Base-by-base conservation (phyloP, 306 rosid genomes). In the Cucumis cinereus region DNA sequence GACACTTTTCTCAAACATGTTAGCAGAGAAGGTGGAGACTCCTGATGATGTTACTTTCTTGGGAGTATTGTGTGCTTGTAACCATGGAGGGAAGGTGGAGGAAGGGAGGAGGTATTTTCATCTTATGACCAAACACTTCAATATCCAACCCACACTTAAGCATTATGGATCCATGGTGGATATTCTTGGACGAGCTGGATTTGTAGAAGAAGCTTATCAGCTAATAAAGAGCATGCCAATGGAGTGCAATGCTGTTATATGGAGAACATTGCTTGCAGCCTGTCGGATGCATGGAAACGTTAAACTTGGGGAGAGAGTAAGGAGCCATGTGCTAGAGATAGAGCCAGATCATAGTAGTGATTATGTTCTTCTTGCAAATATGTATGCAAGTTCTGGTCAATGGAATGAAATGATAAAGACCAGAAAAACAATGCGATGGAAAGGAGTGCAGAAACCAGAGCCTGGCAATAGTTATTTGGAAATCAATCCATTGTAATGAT, bases 101-200 rank as follows among this genome's bases (percentile, higher is more conserved):
- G 92, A 91, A 79, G 90, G 97, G 43, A 87, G 86, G 68, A 62
- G 41, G 47, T 84, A 73, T 77, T 84, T 89, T 60, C 79, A 87
- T 74, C 61, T 79, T 2, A 88, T 91, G 97, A 78, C 19, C 52
- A 71, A 73, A 82, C 81, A 81, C 11, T 89, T 82, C 64, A 45
- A 67, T 58, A 84, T 89, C 41, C 76, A 86, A 81, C 97, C 97
- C 17, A 83, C 89, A 4, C 72, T 84, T 66, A 93, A 91, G 83
- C 97, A 90, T 84, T 91, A 93, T 16, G 96, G 97, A 35, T 93
- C 97, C 77, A 77, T 86, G 89, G 97, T 88, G 71, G 98, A 89
- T 80, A 85, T 89, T 55, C 77, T 89, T 80, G 98, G 93, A 28
- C 87, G 97, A 52, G 93, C 92, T 20, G 96, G 96, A 60, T 82